Percentiles rank a stretch among this genome's conserved stretches.
Conservation (phyloP, 2,329 filamentous ascomycete species). For the Arthroderma sp. region DNA sequence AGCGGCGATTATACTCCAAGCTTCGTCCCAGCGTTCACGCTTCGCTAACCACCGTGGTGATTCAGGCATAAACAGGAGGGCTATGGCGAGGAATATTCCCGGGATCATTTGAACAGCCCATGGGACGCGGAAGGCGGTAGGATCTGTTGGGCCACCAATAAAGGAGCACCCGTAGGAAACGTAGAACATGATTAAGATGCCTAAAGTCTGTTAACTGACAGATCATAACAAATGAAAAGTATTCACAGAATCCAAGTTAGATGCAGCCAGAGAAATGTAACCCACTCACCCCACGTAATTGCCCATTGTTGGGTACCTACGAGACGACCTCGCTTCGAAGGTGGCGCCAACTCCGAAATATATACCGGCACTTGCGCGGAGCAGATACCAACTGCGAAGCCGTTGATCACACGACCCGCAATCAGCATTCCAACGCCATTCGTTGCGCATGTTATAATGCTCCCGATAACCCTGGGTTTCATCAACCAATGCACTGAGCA, state of each 20-base stretch:
- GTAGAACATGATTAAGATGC: conserved; percentile 36
- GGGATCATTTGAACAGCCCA: conserved; percentile 37
- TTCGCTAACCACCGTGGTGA: conserved; percentile 39
- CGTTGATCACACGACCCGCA: conserved; percentile 17
- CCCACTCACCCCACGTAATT: conserved; percentile 26
- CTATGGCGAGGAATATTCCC: conserved; percentile 28
- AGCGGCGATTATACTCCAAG: conserved; percentile 39
- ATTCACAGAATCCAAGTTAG: neutral
- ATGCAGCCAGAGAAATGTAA: too few relatives aligned
- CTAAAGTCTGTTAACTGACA: too few relatives aligned
- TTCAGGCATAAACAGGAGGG: conserved; percentile 11
- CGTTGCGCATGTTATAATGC: conserved; percentile 25
- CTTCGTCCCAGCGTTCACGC: conserved; percentile 48
- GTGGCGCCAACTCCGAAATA: conserved; percentile 23
- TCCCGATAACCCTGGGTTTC: neutral
- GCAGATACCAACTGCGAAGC: conserved; percentile 22
- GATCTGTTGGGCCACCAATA: conserved; percentile 17
- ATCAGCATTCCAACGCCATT: conserved; percentile 28
- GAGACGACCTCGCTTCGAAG: conserved; percentile 21
- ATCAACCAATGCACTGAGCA: neutral
- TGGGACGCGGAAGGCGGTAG: conserved; percentile 32
- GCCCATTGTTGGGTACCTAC: conserved; percentile 23
- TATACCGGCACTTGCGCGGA: conserved; percentile 26
- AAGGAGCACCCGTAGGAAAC: conserved; percentile 36
- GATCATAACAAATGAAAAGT: neutral